Base-by-base conservation (phyloP, 306 rosid genomes). In the Malus fusca region DNA sequence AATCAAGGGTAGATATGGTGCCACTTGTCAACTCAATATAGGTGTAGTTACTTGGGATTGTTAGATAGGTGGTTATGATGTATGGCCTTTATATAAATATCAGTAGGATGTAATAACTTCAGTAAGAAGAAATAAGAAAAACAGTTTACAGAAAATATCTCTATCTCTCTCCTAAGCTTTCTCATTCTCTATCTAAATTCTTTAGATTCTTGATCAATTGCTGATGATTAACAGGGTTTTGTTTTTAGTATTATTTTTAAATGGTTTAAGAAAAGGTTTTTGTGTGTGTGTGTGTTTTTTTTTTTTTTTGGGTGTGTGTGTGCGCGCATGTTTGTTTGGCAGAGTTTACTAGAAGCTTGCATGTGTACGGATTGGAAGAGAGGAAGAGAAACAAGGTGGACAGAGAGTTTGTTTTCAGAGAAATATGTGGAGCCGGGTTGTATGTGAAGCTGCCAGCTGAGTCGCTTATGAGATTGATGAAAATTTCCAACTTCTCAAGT, bases 321-420 rank as follows among this genome's bases (percentile, higher is more conserved):
- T 35, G 40, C 6, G 40, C 6, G 40, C 6, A 1, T 6, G 7
- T 13, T 76, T 46, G 72, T 69, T 33, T 37, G 22, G 66, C 87
- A 91, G 93, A 89, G 89, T 84, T 84, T 88, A 75, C 87, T 21
- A 87, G 97, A 72, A 89, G 89, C 81, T 85, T 89, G 93, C 93
- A 87, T 91, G 89, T 81, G 56, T 86, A 86, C 66, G 83, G 77
- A 35, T 61, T 73, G 28, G 65, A 66, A 6, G 81, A 88, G 35
- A 93, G 83, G 58, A 86, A 75, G 43, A 76, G 82, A 81, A 79
- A 53, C 35, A 85, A 74, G 78, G 88, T 85, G 66, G 93, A 89
- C 74, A 87, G 90, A 51, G 90, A 86, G 89, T 91, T 86, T 80
- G 31, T 84, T 66, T 87, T 91, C 68, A 83, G 89, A 2, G 77